Evolutionary conservation across 306 rosid species (phyloP), one percentile per base, ranked within the genome.

Genomic region (Glycine tomentella): DNA sequence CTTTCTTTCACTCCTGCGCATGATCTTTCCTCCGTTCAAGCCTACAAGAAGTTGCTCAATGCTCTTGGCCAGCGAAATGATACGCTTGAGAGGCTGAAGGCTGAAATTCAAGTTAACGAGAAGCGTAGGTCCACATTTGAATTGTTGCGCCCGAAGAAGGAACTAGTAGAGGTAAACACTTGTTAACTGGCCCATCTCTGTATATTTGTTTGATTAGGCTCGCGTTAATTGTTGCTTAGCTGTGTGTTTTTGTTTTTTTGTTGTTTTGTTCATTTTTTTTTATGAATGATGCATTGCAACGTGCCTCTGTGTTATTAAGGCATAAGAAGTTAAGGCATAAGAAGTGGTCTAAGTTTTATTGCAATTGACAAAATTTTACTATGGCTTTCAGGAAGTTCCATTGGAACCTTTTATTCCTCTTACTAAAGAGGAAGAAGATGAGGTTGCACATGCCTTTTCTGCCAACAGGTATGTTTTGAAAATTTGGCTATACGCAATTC

Each of bases 381-480:
- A 8, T 77, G 87, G 79, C 42, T 82, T 86, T 80, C 85, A 95
- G 99, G 90, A 51, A 40, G 82, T 63, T 14, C 90, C 90, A 0
- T 42, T 2, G 9, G 96, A 91, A 78, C 97, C 89, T 50, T 93
- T 95, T 85, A 67, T 78, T 72, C 92, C 90, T 69, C 94, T 95
- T 56, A 87, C 89, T 8, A 14, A 83, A 75, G 96, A 93, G 80
- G 99, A 93, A 53, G 76, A 84, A 80, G 72, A 10, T 51, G 87
- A 83, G 81, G 90, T 95, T 67, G 59, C 80, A 14, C 73, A n/a
- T 68, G 96, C 98, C 58, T 86, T 95, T 80, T 74, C 89, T 33
- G 76, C 85, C 12, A 82, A 87, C 44, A 46, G 91, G 99, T 95
- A 90, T 81, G 64, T 64, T 79, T 84, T 74, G 71, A 77, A 86